phyloP scores from a whole-genome alignment of 192 early-diverging fungal genomes.

The Coemansia sp. region DNA sequence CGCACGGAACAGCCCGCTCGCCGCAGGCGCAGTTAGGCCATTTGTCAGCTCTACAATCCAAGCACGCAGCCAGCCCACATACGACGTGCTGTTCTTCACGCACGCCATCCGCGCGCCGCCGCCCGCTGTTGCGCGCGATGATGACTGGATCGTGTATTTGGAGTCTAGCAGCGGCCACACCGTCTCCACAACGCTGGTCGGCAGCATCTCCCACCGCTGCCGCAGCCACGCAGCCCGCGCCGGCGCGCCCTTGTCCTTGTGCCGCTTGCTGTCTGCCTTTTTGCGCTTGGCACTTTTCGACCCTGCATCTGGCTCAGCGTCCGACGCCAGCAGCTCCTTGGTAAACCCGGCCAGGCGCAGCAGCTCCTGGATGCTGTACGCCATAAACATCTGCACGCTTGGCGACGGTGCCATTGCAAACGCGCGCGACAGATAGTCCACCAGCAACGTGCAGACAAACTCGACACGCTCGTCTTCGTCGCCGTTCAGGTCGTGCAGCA shows the following conservation, averaged over 20 bases:
- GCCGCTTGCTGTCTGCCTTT: not conserved
- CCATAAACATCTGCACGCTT: conserved; percentile 38
- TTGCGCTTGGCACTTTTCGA: not conserved
- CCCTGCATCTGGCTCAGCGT: not conserved
- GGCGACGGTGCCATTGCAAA: conserved; percentile 51
- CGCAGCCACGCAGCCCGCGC: conserved; percentile 13
- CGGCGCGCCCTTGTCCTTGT: not conserved
- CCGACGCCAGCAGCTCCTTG: conserved; percentile 7
- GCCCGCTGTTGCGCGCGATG: conserved; percentile 3
- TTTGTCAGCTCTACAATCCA: conserved; percentile 33
- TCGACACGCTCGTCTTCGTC: conserved; percentile 37
- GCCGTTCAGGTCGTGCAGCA: conserved; percentile 16
- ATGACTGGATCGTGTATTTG: conserved; percentile 44
- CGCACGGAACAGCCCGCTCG: conserved; percentile 23
- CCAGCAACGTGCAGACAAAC: conserved; percentile 42
- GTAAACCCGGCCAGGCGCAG: conserved; percentile 40
- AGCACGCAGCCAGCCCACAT: conserved; percentile 35
- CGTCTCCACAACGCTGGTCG: conserved; percentile 19
- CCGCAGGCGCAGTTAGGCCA: conserved; percentile 7
- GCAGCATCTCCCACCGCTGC: conserved; percentile 43
- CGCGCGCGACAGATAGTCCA: conserved; percentile 38
- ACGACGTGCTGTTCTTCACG: conserved; percentile 7
- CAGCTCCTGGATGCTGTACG: conserved; percentile 51
- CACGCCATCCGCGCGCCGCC: conserved; percentile 10
- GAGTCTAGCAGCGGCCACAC: conserved; percentile 42